A percentile compares a stretch with the other conserved stretches of the same genome.
Conservation (phyloP, 2,329 filamentous ascomycete genomes). For the Sclerotiophoma versabilis region DNA sequence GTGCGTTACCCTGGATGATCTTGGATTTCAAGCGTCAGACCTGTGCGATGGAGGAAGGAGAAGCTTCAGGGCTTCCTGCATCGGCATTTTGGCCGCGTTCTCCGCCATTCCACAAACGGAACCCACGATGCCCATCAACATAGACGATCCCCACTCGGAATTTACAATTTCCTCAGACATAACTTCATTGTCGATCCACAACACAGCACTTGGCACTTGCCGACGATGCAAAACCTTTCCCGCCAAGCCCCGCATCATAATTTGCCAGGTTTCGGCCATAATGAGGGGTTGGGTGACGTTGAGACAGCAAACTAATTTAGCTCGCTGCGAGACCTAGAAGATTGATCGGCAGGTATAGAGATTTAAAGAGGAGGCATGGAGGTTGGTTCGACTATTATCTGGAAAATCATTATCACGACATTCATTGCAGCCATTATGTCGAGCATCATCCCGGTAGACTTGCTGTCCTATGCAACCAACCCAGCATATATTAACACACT, state of each 20-base stretch:
- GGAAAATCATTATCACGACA: conserved; percentile 24
- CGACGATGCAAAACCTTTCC: background rate
- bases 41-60: background rate
- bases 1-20: too few relatives aligned
- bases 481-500: conserved; percentile 39
- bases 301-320: background rate
- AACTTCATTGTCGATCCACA: background rate
- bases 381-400: conserved; percentile 5
- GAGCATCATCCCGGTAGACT: conserved; percentile 41
- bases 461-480: conserved; percentile 42
- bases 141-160: background rate
- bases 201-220: background rate
- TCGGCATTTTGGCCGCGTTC: background rate
- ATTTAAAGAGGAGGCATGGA: conserved; percentile 2
- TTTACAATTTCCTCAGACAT: background rate
- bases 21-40: too few relatives aligned
- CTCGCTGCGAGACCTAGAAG: background rate
- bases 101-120: background rate
- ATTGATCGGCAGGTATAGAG: background rate
- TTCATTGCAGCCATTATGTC: conserved; percentile 31
- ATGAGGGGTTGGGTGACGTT: background rate
- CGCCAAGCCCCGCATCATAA: background rate
- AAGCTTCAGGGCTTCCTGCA: conserved; percentile 7
- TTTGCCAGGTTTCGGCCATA: background rate
- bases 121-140: background rate